These are phyloP conservation scores for Hibiscus trionum DNA, from an alignment of 345 rosid genomes.

Conservation along the genomic window DNA sequence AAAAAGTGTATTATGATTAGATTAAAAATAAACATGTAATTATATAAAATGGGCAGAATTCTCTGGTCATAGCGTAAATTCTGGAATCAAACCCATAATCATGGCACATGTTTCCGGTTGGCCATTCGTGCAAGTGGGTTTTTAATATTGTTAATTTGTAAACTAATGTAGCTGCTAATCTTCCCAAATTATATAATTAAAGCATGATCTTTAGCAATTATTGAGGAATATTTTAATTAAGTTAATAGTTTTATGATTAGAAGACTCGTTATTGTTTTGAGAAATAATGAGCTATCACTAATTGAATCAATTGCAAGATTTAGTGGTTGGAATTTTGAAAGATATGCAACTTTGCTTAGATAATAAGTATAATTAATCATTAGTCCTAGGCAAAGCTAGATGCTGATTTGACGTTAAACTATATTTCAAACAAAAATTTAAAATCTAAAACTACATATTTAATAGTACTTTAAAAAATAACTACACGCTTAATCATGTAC, in stretches of 20 bases:
- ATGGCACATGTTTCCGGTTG: not conserved
- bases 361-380: slow-evolving; percentile 5
- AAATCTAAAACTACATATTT: too few species aligned
- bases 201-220: not conserved
- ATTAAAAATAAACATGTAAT: not conserved
- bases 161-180: not conserved
- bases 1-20: not conserved
- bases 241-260: not conserved
- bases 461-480: too few species aligned
- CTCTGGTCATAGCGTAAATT: not conserved
- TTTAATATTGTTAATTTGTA: not conserved
- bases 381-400: not conserved
- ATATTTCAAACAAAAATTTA: too few species aligned
- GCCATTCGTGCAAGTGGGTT: not conserved
- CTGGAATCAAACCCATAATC: not conserved
- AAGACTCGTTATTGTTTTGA: not conserved
- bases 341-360: not conserved
- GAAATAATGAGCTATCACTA: not conserved
- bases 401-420: not conserved
- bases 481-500: too few species aligned
- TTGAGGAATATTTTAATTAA: not conserved
- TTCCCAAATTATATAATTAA: not conserved
- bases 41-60: not conserved
- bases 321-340: slow-evolving; percentile 2
- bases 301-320: not conserved